Conservation (phyloP, 352 stramenopile species). For the Phytophthora fragariae region DNA sequence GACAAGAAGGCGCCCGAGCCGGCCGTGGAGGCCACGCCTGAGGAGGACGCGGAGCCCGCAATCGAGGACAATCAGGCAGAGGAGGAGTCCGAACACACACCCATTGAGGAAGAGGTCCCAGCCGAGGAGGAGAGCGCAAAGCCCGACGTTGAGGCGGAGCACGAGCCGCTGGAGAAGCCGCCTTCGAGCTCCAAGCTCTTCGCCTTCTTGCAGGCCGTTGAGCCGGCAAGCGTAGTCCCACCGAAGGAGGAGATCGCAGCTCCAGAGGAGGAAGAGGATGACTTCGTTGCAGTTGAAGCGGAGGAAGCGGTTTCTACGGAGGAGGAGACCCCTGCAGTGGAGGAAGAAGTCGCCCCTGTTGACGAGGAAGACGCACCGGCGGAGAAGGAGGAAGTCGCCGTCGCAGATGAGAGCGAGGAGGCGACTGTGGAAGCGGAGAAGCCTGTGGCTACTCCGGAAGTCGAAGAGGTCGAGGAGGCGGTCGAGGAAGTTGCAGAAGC, state of each 20-base stretch:
- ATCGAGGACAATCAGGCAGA: conserved; percentile 41
- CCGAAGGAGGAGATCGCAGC: conserved; percentile 11
- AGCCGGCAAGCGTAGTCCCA: conserved; percentile 25
- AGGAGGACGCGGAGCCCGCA: conserved; percentile 25
- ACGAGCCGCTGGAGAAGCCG: conserved; percentile 35
- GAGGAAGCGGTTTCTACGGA: conserved; percentile 38
- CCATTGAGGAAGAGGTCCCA: conserved; percentile 22
- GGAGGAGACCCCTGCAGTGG: conserved; percentile 38
- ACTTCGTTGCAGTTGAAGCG: conserved; percentile 33
- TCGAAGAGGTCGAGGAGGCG: conserved; percentile 30
- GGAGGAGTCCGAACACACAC: conserved; percentile 27
- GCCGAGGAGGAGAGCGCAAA: conserved; percentile 20
- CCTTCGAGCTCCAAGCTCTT: conserved; percentile 56
- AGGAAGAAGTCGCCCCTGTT: conserved; percentile 27
- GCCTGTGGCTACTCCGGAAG: conserved; percentile 26
- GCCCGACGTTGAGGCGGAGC: conserved; percentile 20
- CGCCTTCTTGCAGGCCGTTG: conserved; percentile 61
- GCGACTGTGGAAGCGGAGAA: conserved; percentile 36
- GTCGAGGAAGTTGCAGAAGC: conserved; percentile 14
- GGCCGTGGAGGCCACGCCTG: conserved; percentile 29
- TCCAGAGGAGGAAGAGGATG: conserved; percentile 31
- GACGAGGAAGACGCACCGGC: conserved; percentile 24
- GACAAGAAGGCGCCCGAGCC: conserved; percentile 25
- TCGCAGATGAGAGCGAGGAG: conserved; percentile 24
- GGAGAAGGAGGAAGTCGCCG: conserved; percentile 20